Conservation (phyloP, 805 yeast species). For the Tetrapisispora namnaoensis region DNA sequence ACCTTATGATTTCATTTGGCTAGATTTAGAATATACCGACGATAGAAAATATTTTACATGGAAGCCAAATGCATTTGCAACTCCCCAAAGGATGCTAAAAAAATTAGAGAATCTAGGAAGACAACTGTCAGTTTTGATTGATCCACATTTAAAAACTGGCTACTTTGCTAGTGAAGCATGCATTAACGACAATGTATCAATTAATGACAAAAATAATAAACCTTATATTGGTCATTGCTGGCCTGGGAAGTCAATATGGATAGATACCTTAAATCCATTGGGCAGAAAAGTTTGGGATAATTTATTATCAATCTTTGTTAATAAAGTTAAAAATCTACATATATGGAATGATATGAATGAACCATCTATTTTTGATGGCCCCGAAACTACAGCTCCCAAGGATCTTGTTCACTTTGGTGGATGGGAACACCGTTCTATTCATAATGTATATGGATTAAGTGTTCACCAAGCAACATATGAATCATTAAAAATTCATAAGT, state of each 20-base stretch:
- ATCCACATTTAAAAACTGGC: conserved; percentile 77
- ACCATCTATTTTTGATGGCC: conserved; percentile 90
- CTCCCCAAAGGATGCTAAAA: conserved; percentile 58
- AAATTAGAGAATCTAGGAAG: conserved; percentile 64
- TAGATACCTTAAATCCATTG: conserved; percentile 67
- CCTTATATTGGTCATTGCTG: conserved; percentile 83
- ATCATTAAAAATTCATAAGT: conserved; percentile 47
- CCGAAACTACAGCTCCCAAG: conserved; percentile 84
- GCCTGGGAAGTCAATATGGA: conserved; percentile 96
- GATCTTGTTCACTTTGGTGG: conserved; percentile 69
- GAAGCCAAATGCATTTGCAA: conserved; percentile 64
- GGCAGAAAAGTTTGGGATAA: conserved; percentile 52
- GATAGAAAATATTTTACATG: conserved; percentile 85
- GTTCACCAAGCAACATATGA: conserved; percentile 72
- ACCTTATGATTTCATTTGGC: conserved; percentile 90
- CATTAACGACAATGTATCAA: conserved; percentile 33
- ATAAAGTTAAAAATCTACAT: conserved; percentile 53
- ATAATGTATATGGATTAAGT: conserved; percentile 73
- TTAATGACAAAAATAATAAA: conserved; percentile 38
- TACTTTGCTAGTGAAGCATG: conserved; percentile 56
- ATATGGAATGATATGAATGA: conserved; percentile 99
- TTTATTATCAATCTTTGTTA: conserved; percentile 38
- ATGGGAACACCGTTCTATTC: conserved; percentile 87
- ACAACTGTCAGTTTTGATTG: conserved; percentile 74
- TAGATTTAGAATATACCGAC: conserved; percentile 88